Base-by-base conservation (phyloP, 495 filamentous ascomycete species). In the Tuber melanosporum region DNA sequence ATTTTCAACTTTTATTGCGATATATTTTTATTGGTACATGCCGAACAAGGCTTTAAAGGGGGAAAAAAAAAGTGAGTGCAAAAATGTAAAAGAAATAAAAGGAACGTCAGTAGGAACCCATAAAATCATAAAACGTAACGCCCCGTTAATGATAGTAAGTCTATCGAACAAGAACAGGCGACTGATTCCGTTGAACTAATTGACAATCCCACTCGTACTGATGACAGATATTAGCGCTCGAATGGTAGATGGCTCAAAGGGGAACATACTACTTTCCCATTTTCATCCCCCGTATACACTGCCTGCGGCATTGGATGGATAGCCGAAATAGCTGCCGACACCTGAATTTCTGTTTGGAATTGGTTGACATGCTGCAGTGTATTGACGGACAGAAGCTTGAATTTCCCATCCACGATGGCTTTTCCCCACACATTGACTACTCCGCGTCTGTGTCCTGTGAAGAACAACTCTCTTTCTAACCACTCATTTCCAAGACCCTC, bases 231-330 rank as follows among this genome's bases (percentile, higher is more conserved):
- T 52, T 57, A 10, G 26, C 47, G 42, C 83, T 75, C 80, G 81
- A 39, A 73, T 17, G 20, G 39, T 47, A 26, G 10, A 32, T 12
- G 47, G 74, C 26, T 22, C 32, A 66, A 36, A 1, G 26, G 57
- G 49, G 70, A 75, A 87, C 89, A 85, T 78, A 91, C 90, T 83
- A 97, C 94, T 86, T 91, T 86, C 69, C 94, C 94, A 66, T 91
- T 90, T 76, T 97, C 95, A 86, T 98, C 94, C 12, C 95, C 95
- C 0, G 95, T 97, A 85, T 98, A 98, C 19, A 98, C 92, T 74
- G 91, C 88, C 77, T 91, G 89, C 78, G 92, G 89, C 87, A 94
- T 91, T 19, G 95, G 93, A 71, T 93, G 86, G 73, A 99, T 92
- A 78, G 91, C 94, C 41, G 92, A 97, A 74, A 98, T 94, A 2